Conservation (phyloP, 345 rosid genomes). For the Raphanus sativus region DNA sequence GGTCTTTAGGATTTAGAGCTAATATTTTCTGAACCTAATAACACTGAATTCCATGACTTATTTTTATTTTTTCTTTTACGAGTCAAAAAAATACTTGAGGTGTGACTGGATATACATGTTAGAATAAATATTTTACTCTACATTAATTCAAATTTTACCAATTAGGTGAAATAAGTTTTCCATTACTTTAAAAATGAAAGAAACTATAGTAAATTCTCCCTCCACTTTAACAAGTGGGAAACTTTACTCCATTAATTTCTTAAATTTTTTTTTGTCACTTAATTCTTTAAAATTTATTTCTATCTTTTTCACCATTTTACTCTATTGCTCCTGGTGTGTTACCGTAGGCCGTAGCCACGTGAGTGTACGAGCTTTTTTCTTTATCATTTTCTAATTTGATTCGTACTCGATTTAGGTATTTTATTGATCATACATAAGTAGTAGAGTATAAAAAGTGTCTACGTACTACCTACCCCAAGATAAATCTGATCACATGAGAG, state of each 20-base stretch:
- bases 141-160: too few species aligned
- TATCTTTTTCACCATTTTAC: too few species aligned
- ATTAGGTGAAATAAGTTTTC: too few species aligned
- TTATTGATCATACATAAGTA: background rate
- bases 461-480: conserved; percentile 28
- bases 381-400: background rate
- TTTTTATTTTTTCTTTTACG: background rate
- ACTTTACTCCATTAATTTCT: too few species aligned
- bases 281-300: too few species aligned
- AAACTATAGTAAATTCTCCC: too few species aligned
- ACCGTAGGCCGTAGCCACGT: conserved; percentile 9
- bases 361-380: background rate
- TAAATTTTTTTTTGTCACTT: too few species aligned
- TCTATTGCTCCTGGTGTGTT: background rate
- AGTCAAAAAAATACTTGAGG: background rate
- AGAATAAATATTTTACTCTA: too few species aligned
- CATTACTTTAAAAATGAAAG: too few species aligned
- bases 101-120: too few species aligned
- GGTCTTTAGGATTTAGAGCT: background rate
- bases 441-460: background rate
- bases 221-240: too few species aligned
- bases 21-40: background rate
- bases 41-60: background rate
- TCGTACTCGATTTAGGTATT: background rate
- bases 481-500: conserved; percentile 24